Conservation (phyloP, 2,329 filamentous ascomycete species). For the Sphaerulina musiva region DNA sequence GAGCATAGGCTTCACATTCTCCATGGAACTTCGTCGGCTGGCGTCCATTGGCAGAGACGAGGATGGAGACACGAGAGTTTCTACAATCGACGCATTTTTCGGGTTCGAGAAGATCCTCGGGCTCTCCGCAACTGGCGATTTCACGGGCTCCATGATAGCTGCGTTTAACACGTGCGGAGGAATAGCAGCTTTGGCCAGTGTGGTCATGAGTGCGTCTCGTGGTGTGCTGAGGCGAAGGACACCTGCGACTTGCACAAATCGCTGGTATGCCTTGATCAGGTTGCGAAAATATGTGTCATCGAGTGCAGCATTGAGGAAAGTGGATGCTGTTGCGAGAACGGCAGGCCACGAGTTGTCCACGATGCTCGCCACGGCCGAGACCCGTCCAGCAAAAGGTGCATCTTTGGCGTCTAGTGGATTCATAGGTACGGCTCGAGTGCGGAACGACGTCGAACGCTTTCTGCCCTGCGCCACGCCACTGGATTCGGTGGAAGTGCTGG, state of each 20-base stretch:
- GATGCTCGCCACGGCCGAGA: constrained; percentile 71
- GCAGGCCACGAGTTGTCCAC: constrained; percentile 95
- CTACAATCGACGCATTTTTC: constrained; percentile 65
- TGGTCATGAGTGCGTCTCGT: constrained; percentile 89
- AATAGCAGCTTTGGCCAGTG: constrained; percentile 84
- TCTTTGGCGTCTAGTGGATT: constrained; percentile 74
- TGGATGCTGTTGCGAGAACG: constrained; percentile 87
- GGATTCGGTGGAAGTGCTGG: constrained; percentile 1
- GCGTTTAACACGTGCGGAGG: constrained; percentile 61
- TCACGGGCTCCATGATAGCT: constrained; percentile 28
- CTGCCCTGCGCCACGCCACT: constrained; percentile 25
- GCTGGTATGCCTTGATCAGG: constrained; percentile 86
- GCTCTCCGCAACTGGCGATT: constrained; percentile 42
- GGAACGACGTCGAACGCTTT: constrained; percentile 58
- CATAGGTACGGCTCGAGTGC: constrained; percentile 68
- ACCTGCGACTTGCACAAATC: constrained; percentile 90
- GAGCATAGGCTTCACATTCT: constrained; percentile 49
- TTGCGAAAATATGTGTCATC: constrained; percentile 92
- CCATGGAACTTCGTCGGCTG: constrained; percentile 54
- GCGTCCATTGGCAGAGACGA: constrained; percentile 48
- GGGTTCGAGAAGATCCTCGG: constrained; percentile 62
- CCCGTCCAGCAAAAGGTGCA: constrained; percentile 63
- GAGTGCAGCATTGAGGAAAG: constrained; percentile 83
- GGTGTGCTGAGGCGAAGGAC: constrained; percentile 77
- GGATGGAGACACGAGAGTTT: constrained; percentile 57